phyloP scores from a whole-genome alignment of 257 asterid species.

The Ehretia macrophylla region DNA sequence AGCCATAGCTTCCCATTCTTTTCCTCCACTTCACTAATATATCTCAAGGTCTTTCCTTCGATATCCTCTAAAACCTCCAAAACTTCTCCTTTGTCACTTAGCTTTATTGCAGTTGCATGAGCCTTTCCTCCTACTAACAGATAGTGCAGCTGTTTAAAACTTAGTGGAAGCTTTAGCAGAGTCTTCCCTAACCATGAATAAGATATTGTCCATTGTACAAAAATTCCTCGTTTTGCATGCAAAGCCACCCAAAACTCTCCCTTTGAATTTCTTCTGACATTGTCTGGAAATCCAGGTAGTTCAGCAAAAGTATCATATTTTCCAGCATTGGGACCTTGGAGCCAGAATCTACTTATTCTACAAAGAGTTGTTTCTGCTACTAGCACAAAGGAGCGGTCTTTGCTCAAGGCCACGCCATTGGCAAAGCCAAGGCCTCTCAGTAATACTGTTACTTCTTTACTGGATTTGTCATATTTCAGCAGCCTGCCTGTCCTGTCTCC shows the following conservation, averaged over 20 bases:
- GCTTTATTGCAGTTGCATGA: slow-evolving; percentile 57
- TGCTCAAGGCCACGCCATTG: slow-evolving; percentile 70
- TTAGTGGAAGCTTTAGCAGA: slow-evolving; percentile 44
- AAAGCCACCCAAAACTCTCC: slow-evolving; percentile 76
- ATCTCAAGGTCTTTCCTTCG: slow-evolving; percentile 48
- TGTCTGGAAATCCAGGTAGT: slow-evolving; percentile 66
- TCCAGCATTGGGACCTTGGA: slow-evolving; percentile 53
- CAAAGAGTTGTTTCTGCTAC: slow-evolving; percentile 43
- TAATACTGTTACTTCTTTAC: slow-evolving; percentile 42
- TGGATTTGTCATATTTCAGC: slow-evolving; percentile 48
- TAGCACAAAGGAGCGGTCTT: slow-evolving; percentile 39
- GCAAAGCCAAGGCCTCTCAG: slow-evolving; percentile 54
- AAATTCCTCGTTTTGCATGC: slow-evolving; percentile 39
- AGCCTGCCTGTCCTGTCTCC: slow-evolving; percentile 60
- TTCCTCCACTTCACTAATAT: slow-evolving; percentile 73
- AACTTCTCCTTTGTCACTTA: slow-evolving; percentile 46
- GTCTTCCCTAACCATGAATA: slow-evolving; percentile 39
- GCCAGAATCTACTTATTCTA: slow-evolving; percentile 42
- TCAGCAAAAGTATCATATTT: slow-evolving; percentile 36
- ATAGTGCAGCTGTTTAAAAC: slow-evolving; percentile 51
- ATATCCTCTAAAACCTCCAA: slow-evolving; percentile 58
- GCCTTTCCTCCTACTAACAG: slow-evolving; percentile 56
- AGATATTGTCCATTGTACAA: slow-evolving; percentile 28
- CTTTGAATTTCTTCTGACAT: slow-evolving; percentile 49
- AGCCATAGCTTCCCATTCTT: slow-evolving; percentile 61